Base-by-base conservation (phyloP, 192 early-diverging fungal genomes). In the Entomortierella chlamydospora region DNA sequence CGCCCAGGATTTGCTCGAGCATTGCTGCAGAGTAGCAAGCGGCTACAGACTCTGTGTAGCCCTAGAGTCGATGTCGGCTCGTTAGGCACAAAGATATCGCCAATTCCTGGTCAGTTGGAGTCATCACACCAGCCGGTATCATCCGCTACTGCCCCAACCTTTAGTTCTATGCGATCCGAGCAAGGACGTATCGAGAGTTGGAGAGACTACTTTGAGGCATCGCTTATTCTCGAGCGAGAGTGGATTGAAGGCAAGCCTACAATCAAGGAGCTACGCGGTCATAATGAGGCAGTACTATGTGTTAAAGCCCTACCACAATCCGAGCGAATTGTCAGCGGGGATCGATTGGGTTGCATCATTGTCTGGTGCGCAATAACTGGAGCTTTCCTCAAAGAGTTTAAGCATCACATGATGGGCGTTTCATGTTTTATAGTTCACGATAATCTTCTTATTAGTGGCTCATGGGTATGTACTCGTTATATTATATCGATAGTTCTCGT, bases 291-390 rank as follows among this genome's bases (percentile, higher is more conserved):
- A 0, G 76, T 79, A 12, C 29, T 79, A 11, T 65, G 68, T 41
- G 52, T 79, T 39, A 79, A 70, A 25, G 22, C 25, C 0, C 63
- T 79, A 0, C 67, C 57, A 1, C 10, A n/a, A 18, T 10, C 25
- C 4, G 62, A 66, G 6, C 47, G 68, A 10, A 57, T 79, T 25
- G 68, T 79, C 17, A 79, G 56, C 15, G 76, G 76, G 9, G 76
- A 79, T 45, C 68, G 61, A 10, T 22, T 64, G 3, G 76, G 76
- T 5, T 60, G 45, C 43, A 45, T 79, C 5, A 64, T 29, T 26
- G 34, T 79, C 0, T 79, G 76, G 76, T 79, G 76, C 52, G 41
- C 76, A 6, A n/a, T 54, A 2, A 79, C 76, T 23, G 68, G 68
- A 3, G 39, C 20, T 7, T 65, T 62, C 47, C 63, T 79, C 15